Evolutionary conservation across 116 monocot genomes (phyloP).

Genomic region (Iris pallida): DNA sequence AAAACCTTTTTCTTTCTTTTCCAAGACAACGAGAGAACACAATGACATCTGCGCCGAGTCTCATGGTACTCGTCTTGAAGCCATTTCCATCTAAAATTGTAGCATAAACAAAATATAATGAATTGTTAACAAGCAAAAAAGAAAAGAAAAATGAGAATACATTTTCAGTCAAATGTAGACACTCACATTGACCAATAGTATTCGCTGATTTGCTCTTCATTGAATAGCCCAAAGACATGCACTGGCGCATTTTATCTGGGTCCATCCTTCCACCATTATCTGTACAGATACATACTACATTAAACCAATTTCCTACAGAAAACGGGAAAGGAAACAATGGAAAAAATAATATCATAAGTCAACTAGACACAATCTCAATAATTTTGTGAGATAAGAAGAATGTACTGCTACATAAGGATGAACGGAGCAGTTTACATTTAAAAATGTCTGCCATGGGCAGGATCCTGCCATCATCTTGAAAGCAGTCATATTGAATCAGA

Average conservation of each 20-base stretch:
- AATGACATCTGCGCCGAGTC: constrained; percentile 45
- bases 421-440: too few species aligned
- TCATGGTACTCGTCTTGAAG: constrained; percentile 52
- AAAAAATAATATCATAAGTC: too few species aligned
- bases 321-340: not conserved
- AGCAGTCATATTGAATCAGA: too few species aligned
- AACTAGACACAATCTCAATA: too few species aligned
- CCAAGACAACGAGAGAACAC: constrained; percentile 41
- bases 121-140: not conserved
- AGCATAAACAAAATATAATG: not conserved
- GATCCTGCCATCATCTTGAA: too few species aligned
- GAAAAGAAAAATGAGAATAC: not conserved
- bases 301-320: not conserved
- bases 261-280: constrained; percentile 56
- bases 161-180: not conserved
- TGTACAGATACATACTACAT: constrained; percentile 4
- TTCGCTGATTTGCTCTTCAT: constrained; percentile 34
- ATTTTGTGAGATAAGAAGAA: too few species aligned
- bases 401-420: too few species aligned
- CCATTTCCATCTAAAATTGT: constrained; percentile 37
- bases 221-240: constrained; percentile 56
- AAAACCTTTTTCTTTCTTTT: constrained; percentile 36
- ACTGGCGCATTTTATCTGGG: constrained; percentile 45
- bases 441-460: too few species aligned
- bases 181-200: constrained; percentile 53